These are phyloP conservation scores for Colletotrichum karsti DNA, from an alignment of 2,329 filamentous ascomycete genomes.

Conservation along the genomic window DNA sequence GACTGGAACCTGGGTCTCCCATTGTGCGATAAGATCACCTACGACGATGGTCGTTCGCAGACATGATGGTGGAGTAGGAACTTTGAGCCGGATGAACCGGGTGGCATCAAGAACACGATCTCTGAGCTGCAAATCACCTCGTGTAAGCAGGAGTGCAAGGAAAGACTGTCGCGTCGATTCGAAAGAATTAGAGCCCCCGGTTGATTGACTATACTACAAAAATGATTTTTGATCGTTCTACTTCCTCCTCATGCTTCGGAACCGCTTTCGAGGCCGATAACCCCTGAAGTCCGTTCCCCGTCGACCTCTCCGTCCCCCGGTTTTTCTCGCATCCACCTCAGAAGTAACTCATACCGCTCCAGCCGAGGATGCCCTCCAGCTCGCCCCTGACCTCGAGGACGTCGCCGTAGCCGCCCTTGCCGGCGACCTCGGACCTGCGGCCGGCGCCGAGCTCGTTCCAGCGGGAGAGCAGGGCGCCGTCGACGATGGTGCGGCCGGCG, in stretches of 20 bases:
- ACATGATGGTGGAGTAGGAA: too few relatives aligned
- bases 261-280: neutral
- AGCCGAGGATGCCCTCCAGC: constrained; percentile 69
- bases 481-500: constrained; percentile 74
- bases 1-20: too few relatives aligned
- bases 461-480: constrained; percentile 77
- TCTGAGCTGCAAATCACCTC: too few relatives aligned
- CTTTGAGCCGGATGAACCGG: too few relatives aligned
- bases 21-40: too few relatives aligned
- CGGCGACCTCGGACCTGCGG: constrained; percentile 76
- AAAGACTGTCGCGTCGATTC: neutral
- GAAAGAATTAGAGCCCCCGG: neutral
- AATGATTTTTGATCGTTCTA: neutral
- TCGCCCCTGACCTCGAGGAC: constrained; percentile 76
- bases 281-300: too few relatives aligned
- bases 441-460: constrained; percentile 81
- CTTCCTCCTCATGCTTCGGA: neutral
- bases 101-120: too few relatives aligned
- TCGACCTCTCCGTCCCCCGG: too few relatives aligned
- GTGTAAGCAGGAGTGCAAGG: too few relatives aligned
- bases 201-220: neutral
- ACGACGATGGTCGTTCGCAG: too few relatives aligned
- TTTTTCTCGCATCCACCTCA: constrained; percentile 31
- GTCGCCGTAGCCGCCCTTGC: constrained; percentile 73
- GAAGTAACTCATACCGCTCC: constrained; percentile 69